Conservation (phyloP, 1,139 yeast genomes). For the Saccharomyces hybrid region DNA sequence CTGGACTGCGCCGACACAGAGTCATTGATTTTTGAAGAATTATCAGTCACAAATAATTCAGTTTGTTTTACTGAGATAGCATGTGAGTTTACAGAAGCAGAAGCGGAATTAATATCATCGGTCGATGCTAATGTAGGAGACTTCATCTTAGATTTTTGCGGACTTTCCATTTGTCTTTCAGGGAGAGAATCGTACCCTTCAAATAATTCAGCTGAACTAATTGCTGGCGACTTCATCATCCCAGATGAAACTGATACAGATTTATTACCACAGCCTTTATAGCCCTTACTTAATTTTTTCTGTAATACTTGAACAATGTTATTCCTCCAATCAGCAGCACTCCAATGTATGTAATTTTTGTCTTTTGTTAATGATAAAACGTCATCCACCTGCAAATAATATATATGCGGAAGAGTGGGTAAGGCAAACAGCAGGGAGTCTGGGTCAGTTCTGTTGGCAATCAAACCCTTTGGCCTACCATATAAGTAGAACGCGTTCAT, state of each 20-base stretch:
- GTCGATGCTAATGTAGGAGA: neutral
- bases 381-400: slow-evolving; percentile 62
- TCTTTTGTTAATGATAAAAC: slow-evolving; percentile 38
- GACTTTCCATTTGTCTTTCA: neutral
- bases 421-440: slow-evolving; percentile 78
- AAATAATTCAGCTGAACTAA: slow-evolving; percentile 31
- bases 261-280: slow-evolving; percentile 72
- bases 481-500: slow-evolving; percentile 80
- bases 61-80: neutral
- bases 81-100: neutral
- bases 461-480: slow-evolving; percentile 83
- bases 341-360: slow-evolving; percentile 46
- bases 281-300: slow-evolving; percentile 61
- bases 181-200: slow-evolving; percentile 12
- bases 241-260: slow-evolving; percentile 48
- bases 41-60: neutral
- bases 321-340: slow-evolving; percentile 57
- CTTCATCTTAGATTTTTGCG: neutral
- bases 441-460: slow-evolving; percentile 77
- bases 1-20: slow-evolving; percentile 3
- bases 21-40: slow-evolving; percentile 1
- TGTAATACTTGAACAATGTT: slow-evolving; percentile 58
- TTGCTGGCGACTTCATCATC: slow-evolving; percentile 43
- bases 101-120: neutral
- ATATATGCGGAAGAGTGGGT: slow-evolving; percentile 83